Base-by-base conservation (phyloP, 768 basidiomycete genomes). In the Auricularia sp. region DNA sequence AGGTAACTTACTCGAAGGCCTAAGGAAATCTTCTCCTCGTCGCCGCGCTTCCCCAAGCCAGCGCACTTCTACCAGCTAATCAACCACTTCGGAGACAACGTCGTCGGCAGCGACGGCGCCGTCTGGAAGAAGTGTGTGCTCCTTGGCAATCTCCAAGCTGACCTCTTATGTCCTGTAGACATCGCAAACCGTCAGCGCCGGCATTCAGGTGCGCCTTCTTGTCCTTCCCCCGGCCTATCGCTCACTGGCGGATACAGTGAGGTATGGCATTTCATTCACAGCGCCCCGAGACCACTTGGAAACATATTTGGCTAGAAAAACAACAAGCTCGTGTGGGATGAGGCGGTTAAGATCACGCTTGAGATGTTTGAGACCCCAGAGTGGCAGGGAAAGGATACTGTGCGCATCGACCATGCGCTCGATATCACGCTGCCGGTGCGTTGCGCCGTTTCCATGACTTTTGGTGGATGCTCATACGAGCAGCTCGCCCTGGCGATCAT, bases 351-450 rank as follows among this genome's bases (percentile, higher is more conserved):
- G n/a, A 77, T 80, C 35, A 74, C 81, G 68, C 64, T 74, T 21
- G 79, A 77, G 39, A 70, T 83, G 39, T 78, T 82, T 65, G 66
- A 74, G 16, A 78, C 79, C n/a, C 18, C 14, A 18, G 74, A 81
- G 3, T 86, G 86, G 84, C 74, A 70, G 3, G 71, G 74, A 42
- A 72, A 74, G 66, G 70, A 77, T 39, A 71, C 74, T 58, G 69
- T 87, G 12, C 68, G 70, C 3, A 68, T 80, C 18, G 77, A 82
- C 58, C 77, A 86, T 68, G 75, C 75, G 60, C 70, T 83, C 2
- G 81, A 84, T 36, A 70, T 86, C 21, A 86, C 85, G 0, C 70
- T 83, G 3, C 82, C 82, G 7, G 85, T 85, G 63, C 62, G 79
- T 54, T 6, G 47, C 39, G 14, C n/a, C 18, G 5, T n/a, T 61